Evolutionary conservation across 2,329 filamentous ascomycete genomes (phyloP).

Genomic region (Apiospora aurea): DNA sequence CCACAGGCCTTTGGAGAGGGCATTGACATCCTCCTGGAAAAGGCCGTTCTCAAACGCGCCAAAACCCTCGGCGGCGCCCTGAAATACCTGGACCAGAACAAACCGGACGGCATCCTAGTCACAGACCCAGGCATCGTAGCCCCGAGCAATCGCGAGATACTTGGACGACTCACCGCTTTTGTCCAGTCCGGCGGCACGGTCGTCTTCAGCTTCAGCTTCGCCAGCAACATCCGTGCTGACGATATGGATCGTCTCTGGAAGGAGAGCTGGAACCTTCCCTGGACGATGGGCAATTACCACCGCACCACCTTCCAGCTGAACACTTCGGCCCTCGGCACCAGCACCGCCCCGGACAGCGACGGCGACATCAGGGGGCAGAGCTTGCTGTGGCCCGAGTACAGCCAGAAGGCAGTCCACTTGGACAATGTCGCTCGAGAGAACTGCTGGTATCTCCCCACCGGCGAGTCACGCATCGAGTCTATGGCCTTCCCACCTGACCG

Average conservation of each 20-base stretch:
- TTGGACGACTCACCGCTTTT: neutral
- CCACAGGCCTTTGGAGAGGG: neutral
- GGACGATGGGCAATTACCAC: neutral
- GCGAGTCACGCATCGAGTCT: neutral
- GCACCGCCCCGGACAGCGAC: neutral
- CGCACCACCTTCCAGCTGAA: neutral
- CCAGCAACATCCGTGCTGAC: neutral
- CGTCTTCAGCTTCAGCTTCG: constrained; percentile 13
- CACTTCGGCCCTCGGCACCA: neutral
- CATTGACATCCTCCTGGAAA: neutral
- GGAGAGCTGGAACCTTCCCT: neutral
- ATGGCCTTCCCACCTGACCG: neutral
- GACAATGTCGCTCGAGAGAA: neutral
- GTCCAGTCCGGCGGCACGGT: neutral
- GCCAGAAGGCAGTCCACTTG: neutral
- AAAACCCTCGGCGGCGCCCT: neutral
- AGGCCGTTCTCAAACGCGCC: neutral
- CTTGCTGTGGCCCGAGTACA: neutral
- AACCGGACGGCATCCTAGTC: neutral
- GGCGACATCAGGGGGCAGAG: no score
- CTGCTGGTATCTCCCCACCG: neutral
- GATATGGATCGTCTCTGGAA: neutral
- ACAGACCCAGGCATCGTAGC: neutral
- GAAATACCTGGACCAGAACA: neutral
- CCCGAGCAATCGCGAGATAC: neutral